Evolutionary conservation across 208 protist species (phyloP), one percentile per base, ranked within the genome.

Genomic region (Naegleria lovaniensis): DNA sequence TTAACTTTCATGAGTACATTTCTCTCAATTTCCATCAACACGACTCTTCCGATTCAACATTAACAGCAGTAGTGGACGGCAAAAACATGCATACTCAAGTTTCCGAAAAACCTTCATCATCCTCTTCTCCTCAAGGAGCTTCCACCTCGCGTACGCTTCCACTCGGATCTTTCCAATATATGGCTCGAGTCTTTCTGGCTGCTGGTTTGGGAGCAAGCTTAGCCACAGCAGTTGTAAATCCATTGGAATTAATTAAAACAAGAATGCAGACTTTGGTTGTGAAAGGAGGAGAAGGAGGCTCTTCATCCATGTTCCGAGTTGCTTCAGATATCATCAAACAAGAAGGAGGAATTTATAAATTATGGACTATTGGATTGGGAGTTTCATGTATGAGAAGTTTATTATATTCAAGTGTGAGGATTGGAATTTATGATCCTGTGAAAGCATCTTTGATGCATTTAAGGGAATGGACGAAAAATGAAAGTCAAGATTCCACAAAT

Each of bases 401-500:
- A 79, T 79, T 79, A 52, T 90, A 90, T 43, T 48, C 33, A 3
- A 59, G 38, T 38, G 43, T 90, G 15, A 52, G 89, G 43, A 90
- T 90, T 19, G 89, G 89, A 22, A 16, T 87, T 9, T 90, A 90
- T 83, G 89, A 90, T n/a, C 29, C 55, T 29, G 25, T 90, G 6
- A 90, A 90, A 29, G 48, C 0, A 22, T 67, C 29, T 36, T 36
- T 36, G 3, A 33, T 13, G 19, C 19, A 13, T 19, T 79, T 79
- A 9, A 79, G n/a, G 5, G 29, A 79, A 36, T 0, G 29, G 7
- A 48, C 7, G 43, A 48, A 48, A 48, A 48, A 48, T 48, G 19
- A 75, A 29, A 75, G 6, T 16, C 25, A 75, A 16, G 6, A 22
- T 29, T n/a, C 25, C 6, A 58, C n/a, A 75, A 75, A 75, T 75